Evolutionary conservation across 805 yeast species (phyloP).

Genomic region (Starmerella khaoyaiensis): DNA sequence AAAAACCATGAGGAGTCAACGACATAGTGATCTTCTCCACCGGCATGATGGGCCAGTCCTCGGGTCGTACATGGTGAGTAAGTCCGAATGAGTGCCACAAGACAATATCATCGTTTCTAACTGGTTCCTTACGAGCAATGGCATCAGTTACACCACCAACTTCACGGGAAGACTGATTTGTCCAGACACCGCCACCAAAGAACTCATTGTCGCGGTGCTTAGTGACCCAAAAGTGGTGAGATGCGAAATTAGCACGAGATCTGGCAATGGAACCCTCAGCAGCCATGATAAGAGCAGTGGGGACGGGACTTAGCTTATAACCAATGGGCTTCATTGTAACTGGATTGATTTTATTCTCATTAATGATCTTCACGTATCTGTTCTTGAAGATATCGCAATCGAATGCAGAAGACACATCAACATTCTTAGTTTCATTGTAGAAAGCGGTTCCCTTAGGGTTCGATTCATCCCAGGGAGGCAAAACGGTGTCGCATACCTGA

Average conservation of each 20-base stretch:
- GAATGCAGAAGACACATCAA: slow-evolving; percentile 56
- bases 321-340: slow-evolving; percentile 60
- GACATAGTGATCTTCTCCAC: slow-evolving; percentile 59
- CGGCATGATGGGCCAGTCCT: slow-evolving; percentile 85
- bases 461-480: slow-evolving; percentile 41
- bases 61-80: slow-evolving; percentile 59
- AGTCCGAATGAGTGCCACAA: slow-evolving; percentile 73
- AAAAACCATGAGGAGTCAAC: slow-evolving; percentile 60
- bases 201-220: slow-evolving; percentile 58
- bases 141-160: slow-evolving; percentile 30
- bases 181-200: slow-evolving; percentile 74
- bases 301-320: slow-evolving; percentile 60
- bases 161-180: slow-evolving; percentile 66
- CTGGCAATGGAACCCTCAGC: slow-evolving; percentile 48
- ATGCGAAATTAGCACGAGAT: slow-evolving; percentile 61
- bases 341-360: slow-evolving; percentile 58
- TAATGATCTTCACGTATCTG: slow-evolving; percentile 62
- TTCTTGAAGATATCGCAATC: slow-evolving; percentile 65
- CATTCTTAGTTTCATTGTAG: slow-evolving; percentile 44
- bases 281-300: slow-evolving; percentile 64
- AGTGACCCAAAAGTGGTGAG: slow-evolving; percentile 72
- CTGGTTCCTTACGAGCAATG: slow-evolving; percentile 38
- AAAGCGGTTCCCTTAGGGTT: slow-evolving; percentile 65
- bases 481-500: slow-evolving; percentile 54
- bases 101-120: slow-evolving; percentile 54